Percentiles rank a stretch among this genome's conserved stretches.
Conservation (phyloP, 75 land plant species). For the Pinus taeda region DNA sequence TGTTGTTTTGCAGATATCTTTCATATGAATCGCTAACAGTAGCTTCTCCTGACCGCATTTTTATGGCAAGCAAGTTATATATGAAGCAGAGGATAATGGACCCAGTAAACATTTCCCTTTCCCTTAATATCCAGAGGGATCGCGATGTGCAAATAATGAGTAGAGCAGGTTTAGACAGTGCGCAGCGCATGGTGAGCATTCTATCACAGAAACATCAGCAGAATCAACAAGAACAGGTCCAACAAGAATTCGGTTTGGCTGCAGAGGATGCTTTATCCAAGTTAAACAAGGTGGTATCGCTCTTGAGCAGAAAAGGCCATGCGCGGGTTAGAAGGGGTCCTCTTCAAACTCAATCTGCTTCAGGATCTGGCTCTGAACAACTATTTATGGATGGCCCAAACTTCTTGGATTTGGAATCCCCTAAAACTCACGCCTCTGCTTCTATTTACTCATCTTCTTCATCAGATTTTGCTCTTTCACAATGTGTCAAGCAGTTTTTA, state of each 20-base stretch:
- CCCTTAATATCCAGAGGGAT: conserved; percentile 4
- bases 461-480: conserved; percentile 15
- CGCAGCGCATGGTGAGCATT: conserved; percentile 51
- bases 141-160: conserved; percentile 57
- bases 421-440: conserved; percentile 6
- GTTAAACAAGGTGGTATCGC: conserved; percentile 72
- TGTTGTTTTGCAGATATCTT: conserved; percentile 4
- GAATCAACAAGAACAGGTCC: conserved; percentile 21
- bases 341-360: conserved; percentile 8
- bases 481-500: conserved; percentile 19
- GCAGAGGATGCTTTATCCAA: conserved; percentile 66
- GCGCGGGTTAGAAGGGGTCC: conserved; percentile 61
- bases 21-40: neutral
- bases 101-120: conserved; percentile 2
- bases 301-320: conserved; percentile 66
- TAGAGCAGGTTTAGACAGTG: conserved; percentile 61
- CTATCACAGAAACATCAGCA: conserved; percentile 51
- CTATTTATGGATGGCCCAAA: conserved; percentile 18
- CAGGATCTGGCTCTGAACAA: conserved; percentile 10
- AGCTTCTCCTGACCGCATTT: neutral
- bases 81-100: conserved; percentile 1
- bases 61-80: conserved; percentile 7
- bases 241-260: conserved; percentile 28
- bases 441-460: conserved; percentile 12
- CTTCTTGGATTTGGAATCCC: conserved; percentile 1